A percentile compares a stretch with the other conserved stretches of the same genome.
These are phyloP conservation scores for Populus simonii DNA, from an alignment of 345 rosid genomes.

Conservation along the genomic window DNA sequence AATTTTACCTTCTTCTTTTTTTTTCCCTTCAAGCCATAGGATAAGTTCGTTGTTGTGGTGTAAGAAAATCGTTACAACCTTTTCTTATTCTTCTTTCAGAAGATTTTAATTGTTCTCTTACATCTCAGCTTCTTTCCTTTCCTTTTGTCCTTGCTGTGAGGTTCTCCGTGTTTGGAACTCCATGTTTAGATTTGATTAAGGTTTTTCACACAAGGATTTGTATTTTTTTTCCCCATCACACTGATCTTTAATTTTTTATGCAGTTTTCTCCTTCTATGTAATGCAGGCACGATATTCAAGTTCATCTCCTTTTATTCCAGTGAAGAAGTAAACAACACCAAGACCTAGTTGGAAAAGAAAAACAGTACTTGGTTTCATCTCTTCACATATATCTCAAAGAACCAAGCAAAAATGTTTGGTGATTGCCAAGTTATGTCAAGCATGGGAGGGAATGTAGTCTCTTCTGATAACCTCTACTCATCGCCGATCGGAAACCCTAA, in stretches of 20 bases:
- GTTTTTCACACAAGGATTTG: not conserved
- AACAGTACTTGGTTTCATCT: not conserved
- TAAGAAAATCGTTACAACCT: not conserved
- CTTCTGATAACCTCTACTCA: constrained; percentile 54
- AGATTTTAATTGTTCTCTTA: not conserved
- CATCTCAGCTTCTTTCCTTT: not conserved
- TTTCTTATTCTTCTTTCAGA: not conserved
- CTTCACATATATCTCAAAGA: not conserved
- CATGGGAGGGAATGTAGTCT: constrained; percentile 55
- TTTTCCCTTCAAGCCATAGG: not conserved
- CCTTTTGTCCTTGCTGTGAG: not conserved
- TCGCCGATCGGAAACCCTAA: constrained; percentile 71
- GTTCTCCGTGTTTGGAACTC: not conserved
- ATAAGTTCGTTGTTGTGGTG: not conserved
- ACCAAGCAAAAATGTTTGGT: constrained; percentile 47
- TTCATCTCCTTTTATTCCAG: not conserved
- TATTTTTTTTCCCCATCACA: not conserved
- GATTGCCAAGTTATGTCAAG: constrained; percentile 68
- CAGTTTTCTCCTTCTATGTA: not conserved
- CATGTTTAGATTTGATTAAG: not conserved
- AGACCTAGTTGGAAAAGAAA: constrained; percentile 14
- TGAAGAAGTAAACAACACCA: not conserved
- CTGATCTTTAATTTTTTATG: not conserved
- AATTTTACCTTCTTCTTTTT: not conserved
- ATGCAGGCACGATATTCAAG: not conserved